Base-by-base conservation (phyloP, 129 eudicot species). In the Smallanthus sonchifolius region DNA sequence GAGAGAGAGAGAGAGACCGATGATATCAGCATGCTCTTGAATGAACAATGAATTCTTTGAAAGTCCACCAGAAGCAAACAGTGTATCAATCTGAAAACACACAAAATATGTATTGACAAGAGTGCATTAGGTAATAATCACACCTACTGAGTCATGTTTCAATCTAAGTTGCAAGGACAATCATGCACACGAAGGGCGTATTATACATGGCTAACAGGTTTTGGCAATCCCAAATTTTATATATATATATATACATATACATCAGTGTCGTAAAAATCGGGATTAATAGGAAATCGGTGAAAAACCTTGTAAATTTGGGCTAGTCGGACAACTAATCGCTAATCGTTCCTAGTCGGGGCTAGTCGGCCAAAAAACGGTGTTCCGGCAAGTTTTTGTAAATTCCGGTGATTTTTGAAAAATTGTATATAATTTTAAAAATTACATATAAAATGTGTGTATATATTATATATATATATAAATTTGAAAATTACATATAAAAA, bases 21-120 rank as follows among this genome's bases (percentile, higher is more conserved):
- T 84, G 76, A 95, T 88, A 83, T 95, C 97, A 32, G 99, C 99
- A 91, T 95, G 99, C 74, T 94, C 97, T 88, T 94, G 99, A 82
- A 91, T 79, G 83, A 88, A 94, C 83, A 94, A 71, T 13, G 86
- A 30, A 75, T 94, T 94, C 84, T 94, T 94, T 56, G 97, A 78
- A 70, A 94, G 99, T 65, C 99, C 99, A 84, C 99, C 99, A 76
- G 97, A 90, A 57, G 99, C 99, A 48, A 94, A 86, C 71, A 94
- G 81, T 47, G 95, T 88, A 83, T 94, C 96, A 80, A 94, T 88
- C 99, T 94, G 88, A 35, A 43, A 43, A 51, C 73, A 66, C 20
- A 35, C 15, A 34, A 74, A 65, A 77, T 51, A 39, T 14, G 24
- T 68, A 48, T 67, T 20, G 56, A 47, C 55, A 34, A 62, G 43